phyloP scores from a whole-genome alignment of 176 grass and related monocot species.

The Musa itinerans region DNA sequence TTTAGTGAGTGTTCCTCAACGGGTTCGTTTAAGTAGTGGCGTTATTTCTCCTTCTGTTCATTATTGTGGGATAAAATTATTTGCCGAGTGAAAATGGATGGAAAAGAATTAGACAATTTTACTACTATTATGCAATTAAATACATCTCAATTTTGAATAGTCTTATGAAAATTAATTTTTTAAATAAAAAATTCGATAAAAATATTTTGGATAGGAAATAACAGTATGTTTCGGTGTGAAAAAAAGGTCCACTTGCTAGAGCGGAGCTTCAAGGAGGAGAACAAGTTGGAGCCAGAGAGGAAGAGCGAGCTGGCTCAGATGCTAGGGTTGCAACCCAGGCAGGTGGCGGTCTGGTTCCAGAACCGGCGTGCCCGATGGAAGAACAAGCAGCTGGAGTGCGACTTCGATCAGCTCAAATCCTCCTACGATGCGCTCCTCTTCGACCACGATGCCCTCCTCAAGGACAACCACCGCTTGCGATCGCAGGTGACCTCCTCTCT shows the following conservation, averaged over 20 bases:
- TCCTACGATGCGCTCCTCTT: slow-evolving; percentile 54
- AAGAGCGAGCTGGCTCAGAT: slow-evolving; percentile 77
- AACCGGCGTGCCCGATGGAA: slow-evolving; percentile 94
- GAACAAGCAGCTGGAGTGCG: slow-evolving; percentile 79
- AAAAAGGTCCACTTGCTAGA: slow-evolving; percentile 2
- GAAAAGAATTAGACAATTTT: too few relatives aligned
- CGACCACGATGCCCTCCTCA: slow-evolving; percentile 47
- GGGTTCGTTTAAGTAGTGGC: too few relatives aligned
- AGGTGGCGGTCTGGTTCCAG: slow-evolving; percentile 95
- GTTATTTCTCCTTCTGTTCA: too few relatives aligned
- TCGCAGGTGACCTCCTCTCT: slow-evolving; percentile 34
- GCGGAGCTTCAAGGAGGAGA: slow-evolving; percentile 18
- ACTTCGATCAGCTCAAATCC: slow-evolving; percentile 65
- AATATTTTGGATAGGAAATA: too few relatives aligned
- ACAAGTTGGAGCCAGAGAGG: slow-evolving; percentile 88
- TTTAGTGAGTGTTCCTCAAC: too few relatives aligned
- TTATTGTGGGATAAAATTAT: too few relatives aligned
- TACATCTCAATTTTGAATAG: too few relatives aligned
- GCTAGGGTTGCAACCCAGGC: slow-evolving; percentile 69
- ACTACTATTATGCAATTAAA: too few relatives aligned
- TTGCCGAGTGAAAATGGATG: too few relatives aligned
- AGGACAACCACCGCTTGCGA: slow-evolving; percentile 64
- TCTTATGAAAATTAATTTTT: too few relatives aligned
- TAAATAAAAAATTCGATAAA: too few relatives aligned
- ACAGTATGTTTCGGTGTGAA: too few relatives aligned